Conservation (phyloP, 208 protist genomes). For the Tetramitus jugosus region DNA sequence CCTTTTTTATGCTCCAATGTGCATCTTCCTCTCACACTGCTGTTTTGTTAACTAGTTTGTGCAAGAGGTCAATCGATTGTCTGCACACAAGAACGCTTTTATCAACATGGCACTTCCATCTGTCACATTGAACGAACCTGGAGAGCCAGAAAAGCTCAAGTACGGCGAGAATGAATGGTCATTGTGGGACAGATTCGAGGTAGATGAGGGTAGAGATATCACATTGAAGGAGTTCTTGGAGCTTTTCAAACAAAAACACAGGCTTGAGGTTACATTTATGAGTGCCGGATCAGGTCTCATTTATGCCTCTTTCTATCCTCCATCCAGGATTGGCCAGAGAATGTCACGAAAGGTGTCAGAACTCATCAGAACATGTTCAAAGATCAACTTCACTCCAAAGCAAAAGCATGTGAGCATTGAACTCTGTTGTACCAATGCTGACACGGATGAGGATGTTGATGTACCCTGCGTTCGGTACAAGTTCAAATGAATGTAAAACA, state of each 20-base stretch:
- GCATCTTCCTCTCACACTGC: no score
- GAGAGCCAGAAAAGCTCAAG: slow-evolving; percentile 44
- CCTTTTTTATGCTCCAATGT: no score
- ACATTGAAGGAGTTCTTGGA: slow-evolving; percentile 79
- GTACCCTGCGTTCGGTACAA: slow-evolving; percentile 48
- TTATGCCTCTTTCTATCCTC: slow-evolving; percentile 44
- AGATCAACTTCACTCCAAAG: slow-evolving; percentile 40
- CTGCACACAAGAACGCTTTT: slow-evolving; percentile 83
- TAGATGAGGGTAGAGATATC: slow-evolving; percentile 80
- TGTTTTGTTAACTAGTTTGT: not conserved
- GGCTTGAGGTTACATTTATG: slow-evolving; percentile 83
- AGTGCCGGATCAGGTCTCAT: slow-evolving; percentile 46
- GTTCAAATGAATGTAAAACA: no score
- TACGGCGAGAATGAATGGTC: slow-evolving; percentile 66
- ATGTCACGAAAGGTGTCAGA: slow-evolving; percentile 30
- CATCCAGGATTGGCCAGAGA: slow-evolving; percentile 36
- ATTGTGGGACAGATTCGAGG: slow-evolving; percentile 92
- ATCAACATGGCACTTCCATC: slow-evolving; percentile 95
- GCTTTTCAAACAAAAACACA: slow-evolving; percentile 67
- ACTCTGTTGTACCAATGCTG: slow-evolving; percentile 44
- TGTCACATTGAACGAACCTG: slow-evolving; percentile 88
- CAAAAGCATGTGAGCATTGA: slow-evolving; percentile 53
- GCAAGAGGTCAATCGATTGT: slow-evolving; percentile 42
- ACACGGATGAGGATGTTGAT: slow-evolving; percentile 51
- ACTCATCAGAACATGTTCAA: slow-evolving; percentile 32